Base-by-base conservation (phyloP, 257 asterid species). In the Solanum sparsipilum region DNA sequence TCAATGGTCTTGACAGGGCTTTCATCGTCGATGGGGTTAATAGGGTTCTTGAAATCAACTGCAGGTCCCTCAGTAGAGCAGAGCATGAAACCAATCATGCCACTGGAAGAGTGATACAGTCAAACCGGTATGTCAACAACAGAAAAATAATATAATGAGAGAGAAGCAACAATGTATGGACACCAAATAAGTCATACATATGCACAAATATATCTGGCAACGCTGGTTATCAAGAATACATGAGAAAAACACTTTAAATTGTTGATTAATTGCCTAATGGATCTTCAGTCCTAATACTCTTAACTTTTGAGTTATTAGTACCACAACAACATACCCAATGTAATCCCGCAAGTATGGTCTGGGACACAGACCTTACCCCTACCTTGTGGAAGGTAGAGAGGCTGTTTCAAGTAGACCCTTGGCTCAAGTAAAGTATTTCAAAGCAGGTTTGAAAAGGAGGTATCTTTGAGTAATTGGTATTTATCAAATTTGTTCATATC, bases 61-160 rank as follows among this genome's bases (percentile, higher is more conserved):
- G 90, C 20, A 16, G 98, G 96, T 34, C 97, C 98, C 91, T 93
- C 98, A 5, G 98, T 96, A 4, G 98, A 91, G 79, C 98, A 94
- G 44, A 96, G 94, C 98, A 96, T 94, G 93, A 96, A 96, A 44
- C 98, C 98, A 7, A 95, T 95, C 41, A 95, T 98, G 15, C 98
- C 98, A 86, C 98, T 95, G 92, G 6, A 89, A 85, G 65, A 56
- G 25, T 27, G 70, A 67, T 90, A 68, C 74, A 9, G 68, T 34
- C 18, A n/a, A 9, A 25, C 38, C 38, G 18, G 13, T 25, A 41
- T 79, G 68, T 11, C 38, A 81, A 29, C 68, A 81, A 10, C 25
- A 9, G 38, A 13, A 29, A 16, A 27, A 44, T 0, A 46, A 23
- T 13, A 74, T 11, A 2, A 36, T 1, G 83, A 74, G 83, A 35